Evolutionary conservation across 2,329 filamentous ascomycete species (phyloP), one percentile per base, ranked within the genome.

Genomic region (Epichloe gansuensis): DNA sequence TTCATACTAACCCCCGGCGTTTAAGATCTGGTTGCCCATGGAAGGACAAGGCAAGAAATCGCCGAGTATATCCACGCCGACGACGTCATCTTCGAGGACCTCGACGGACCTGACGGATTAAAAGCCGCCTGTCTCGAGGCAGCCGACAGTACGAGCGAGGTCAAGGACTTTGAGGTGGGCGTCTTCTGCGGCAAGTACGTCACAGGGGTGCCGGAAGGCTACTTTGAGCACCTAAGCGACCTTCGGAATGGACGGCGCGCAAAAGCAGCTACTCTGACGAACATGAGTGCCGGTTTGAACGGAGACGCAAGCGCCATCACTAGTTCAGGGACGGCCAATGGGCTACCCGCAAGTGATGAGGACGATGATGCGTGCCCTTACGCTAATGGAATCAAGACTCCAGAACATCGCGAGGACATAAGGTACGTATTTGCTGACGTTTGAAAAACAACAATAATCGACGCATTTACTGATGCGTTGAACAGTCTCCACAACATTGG

Each of bases 101-200:
- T 97, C 1, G 76, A 82, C 1, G 90, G 94, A 61, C 21, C 21
- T 48, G 36, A 53, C 48, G 51, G 48, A 39, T 74, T 97, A n/a
- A 84, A 85, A 63, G 80, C 76, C 34, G 82, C 89, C 0, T 96
- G 90, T 63, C 77, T 82, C 2, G 82, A 89, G 58, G 77, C 87
- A 4, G 82, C 81, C 5, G 46, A 52, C 49, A 71, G 77, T 51
- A 69, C 77, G 55, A 70, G 72, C 36, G 65, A 68, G 38, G 64
- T 78, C 60, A 74, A 74, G 8, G 74, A 84, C 51, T 96, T 96
- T 58, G 91, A 97, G 64, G 82, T 94, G 2, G 90, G 91, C 51
- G 90, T 96, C 8, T 96, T 97, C 71, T 89, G 83, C 63, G 91
- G 91, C 45, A 81, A 82, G 57, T 96, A 96, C 67, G 76, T 87